These are phyloP conservation scores for Endoconidiophora polonica DNA, from an alignment of 2,329 filamentous ascomycete genomes.

Conservation along the genomic window DNA sequence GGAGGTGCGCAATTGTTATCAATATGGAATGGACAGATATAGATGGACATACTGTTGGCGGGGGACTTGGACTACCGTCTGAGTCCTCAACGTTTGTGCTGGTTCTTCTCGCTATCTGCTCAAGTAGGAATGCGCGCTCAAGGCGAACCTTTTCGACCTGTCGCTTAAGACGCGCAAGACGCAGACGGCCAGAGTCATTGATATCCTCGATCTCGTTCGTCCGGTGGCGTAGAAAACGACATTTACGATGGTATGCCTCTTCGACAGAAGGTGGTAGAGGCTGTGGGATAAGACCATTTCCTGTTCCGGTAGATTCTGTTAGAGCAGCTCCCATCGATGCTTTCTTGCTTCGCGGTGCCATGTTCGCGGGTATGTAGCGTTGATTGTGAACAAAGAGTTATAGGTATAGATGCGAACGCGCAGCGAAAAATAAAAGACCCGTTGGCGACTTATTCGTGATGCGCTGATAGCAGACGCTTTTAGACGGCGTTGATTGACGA, in stretches of 20 bases:
- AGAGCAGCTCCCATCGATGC: slow-evolving; percentile 2
- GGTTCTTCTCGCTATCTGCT: slow-evolving; percentile 58
- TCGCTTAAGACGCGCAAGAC: slow-evolving; percentile 63
- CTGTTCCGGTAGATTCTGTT: slow-evolving; percentile 9
- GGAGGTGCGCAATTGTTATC: too few species aligned
- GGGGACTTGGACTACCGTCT: slow-evolving; percentile 63
- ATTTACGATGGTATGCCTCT: slow-evolving; percentile 90
- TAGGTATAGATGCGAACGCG: background rate
- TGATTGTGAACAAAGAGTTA: background rate
- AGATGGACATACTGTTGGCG: slow-evolving; percentile 46
- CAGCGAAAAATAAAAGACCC: too few species aligned
- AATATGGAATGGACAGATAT: background rate
- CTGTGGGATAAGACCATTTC: slow-evolving; percentile 34
- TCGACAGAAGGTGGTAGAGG: slow-evolving; percentile 76
- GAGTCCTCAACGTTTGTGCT: slow-evolving; percentile 62
- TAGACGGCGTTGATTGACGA: too few species aligned
- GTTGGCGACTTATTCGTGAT: too few species aligned
- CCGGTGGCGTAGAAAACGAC: slow-evolving; percentile 81
- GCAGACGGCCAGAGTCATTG: slow-evolving; percentile 68
- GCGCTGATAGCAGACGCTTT: too few species aligned
- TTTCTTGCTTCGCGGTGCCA: slow-evolving; percentile 12
- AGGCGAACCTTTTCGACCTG: slow-evolving; percentile 85
- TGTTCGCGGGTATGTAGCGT: slow-evolving; percentile 1
- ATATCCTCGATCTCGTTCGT: slow-evolving; percentile 83
- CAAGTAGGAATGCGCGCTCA: slow-evolving; percentile 59